Evolutionary conservation across 1,139 yeast species (phyloP).

Genomic region (Lodderomyces beijingensis): DNA sequence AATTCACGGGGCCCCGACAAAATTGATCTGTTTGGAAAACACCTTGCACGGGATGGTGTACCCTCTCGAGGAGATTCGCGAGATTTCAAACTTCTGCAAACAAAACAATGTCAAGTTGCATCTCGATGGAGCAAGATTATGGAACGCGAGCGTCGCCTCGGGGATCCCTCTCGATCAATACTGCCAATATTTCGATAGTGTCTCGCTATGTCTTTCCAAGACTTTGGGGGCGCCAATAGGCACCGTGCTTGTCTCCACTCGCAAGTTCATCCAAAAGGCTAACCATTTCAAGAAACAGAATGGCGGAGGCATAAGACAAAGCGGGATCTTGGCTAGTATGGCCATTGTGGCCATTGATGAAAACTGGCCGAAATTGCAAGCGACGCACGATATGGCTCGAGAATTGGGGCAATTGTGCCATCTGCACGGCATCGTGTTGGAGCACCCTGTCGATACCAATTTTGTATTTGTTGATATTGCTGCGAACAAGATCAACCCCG

Average conservation of each 20-base stretch:
- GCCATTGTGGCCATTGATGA: conserved; percentile 40
- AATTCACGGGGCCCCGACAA: conserved; percentile 46
- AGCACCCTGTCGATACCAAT: conserved; percentile 39
- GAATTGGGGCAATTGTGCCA: conserved; percentile 46
- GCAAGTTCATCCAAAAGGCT: conserved; percentile 34
- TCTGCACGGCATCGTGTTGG: conserved; percentile 25
- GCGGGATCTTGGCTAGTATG: conserved; percentile 40
- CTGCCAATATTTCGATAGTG: conserved; percentile 39
- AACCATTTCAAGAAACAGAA: conserved; percentile 45
- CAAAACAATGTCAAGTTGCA: conserved; percentile 33
- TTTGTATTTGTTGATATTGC: conserved; percentile 39
- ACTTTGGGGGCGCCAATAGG: conserved; percentile 47
- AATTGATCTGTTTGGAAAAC: conserved; percentile 42
- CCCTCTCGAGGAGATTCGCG: conserved; percentile 39
- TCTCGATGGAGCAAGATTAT: conserved; percentile 45
- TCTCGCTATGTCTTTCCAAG: conserved; percentile 43
- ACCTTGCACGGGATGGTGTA: conserved; percentile 43
- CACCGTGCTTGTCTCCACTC: conserved; percentile 34
- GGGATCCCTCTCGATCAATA: conserved; percentile 37
- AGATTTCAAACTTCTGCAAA: conserved; percentile 35
- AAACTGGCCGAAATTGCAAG: conserved; percentile 33
- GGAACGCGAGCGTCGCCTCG: conserved; percentile 43
- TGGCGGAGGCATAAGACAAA: conserved; percentile 48
- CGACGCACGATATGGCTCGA: conserved; percentile 52
- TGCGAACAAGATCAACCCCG: conserved; percentile 30